Conservation (phyloP, 306 rosid species). For the Adenanthera pavonina region DNA sequence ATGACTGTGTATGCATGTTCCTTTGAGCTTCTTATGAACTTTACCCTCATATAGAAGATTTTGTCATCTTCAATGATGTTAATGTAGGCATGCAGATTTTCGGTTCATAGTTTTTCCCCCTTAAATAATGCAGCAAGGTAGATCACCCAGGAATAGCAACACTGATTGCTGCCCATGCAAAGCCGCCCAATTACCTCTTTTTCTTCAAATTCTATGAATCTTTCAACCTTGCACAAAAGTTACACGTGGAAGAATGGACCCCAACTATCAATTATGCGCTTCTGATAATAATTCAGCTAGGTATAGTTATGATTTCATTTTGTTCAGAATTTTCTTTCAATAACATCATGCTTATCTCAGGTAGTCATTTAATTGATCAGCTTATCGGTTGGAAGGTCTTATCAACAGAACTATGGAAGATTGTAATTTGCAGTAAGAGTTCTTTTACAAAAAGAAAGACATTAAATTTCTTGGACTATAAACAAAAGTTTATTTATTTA, state of each 20-base stretch:
- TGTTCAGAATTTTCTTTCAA: slow-evolving; percentile 38
- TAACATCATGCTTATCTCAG: neutral
- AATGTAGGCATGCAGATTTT: slow-evolving; percentile 13
- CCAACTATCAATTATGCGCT: slow-evolving; percentile 45
- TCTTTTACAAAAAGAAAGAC: slow-evolving; percentile 14
- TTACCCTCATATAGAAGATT: neutral
- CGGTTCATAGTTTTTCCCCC: slow-evolving; percentile 10
- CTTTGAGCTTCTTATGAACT: slow-evolving; percentile 19
- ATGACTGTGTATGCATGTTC: neutral
- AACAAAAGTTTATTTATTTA: slow-evolving; percentile 6
- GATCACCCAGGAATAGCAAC: slow-evolving; percentile 78
- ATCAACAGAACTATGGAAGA: neutral
- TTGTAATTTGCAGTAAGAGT: neutral
- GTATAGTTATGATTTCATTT: slow-evolving; percentile 39
- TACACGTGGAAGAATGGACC: slow-evolving; percentile 63
- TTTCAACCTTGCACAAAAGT: slow-evolving; percentile 70
- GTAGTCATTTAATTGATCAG: slow-evolving; percentile 5
- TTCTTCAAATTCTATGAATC: slow-evolving; percentile 78
- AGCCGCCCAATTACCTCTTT: slow-evolving; percentile 85
- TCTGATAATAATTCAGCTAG: slow-evolving; percentile 48
- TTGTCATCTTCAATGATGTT: slow-evolving; percentile 14
- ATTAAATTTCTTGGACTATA: slow-evolving; percentile 12
- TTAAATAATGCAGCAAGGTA: slow-evolving; percentile 60
- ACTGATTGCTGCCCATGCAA: slow-evolving; percentile 87
- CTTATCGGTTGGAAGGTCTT: slow-evolving; percentile 1